phyloP scores from a whole-genome alignment of 768 basidiomycete species.

The Kwoniella dendrophila region DNA sequence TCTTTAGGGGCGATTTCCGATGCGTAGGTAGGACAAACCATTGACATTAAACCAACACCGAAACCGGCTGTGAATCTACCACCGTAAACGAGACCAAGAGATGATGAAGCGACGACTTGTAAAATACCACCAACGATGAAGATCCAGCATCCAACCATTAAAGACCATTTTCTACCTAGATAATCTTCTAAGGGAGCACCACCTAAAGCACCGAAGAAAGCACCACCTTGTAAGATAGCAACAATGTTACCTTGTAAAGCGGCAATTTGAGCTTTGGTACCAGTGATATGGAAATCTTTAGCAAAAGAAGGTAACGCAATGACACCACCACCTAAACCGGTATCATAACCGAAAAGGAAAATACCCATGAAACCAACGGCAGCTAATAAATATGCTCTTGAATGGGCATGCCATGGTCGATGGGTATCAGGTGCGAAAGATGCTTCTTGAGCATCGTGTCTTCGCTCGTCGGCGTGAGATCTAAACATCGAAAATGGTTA shows the following conservation, averaged over 20 bases:
- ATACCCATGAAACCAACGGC: constrained; percentile 43
- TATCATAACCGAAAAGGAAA: constrained; percentile 67
- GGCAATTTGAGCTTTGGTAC: constrained; percentile 59
- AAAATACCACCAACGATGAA: constrained; percentile 66
- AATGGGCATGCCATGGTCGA: constrained; percentile 42
- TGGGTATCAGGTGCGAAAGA: constrained; percentile 11
- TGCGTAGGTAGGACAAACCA: constrained; percentile 73
- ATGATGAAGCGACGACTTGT: constrained; percentile 26
- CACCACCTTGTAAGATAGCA: constrained; percentile 69
- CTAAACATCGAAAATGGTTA: background rate
- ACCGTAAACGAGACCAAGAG: constrained; percentile 63
- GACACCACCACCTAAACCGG: constrained; percentile 71
- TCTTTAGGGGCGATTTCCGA: constrained; percentile 85
- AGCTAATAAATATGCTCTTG: constrained; percentile 37
- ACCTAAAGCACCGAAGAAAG: constrained; percentile 80
- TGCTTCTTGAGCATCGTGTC: constrained; percentile 21
- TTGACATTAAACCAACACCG: constrained; percentile 77
- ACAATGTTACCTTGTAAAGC: constrained; percentile 77
- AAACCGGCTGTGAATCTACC: constrained; percentile 79
- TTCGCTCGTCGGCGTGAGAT: constrained; percentile 3
- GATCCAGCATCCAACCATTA: constrained; percentile 66
- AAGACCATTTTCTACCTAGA: constrained; percentile 68
- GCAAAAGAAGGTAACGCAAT: constrained; percentile 68
- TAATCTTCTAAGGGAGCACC: constrained; percentile 39
- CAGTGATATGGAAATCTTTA: constrained; percentile 64